phyloP scores from a whole-genome alignment of 2,329 filamentous ascomycete genomes.

The Nigrospora osmanthi region DNA sequence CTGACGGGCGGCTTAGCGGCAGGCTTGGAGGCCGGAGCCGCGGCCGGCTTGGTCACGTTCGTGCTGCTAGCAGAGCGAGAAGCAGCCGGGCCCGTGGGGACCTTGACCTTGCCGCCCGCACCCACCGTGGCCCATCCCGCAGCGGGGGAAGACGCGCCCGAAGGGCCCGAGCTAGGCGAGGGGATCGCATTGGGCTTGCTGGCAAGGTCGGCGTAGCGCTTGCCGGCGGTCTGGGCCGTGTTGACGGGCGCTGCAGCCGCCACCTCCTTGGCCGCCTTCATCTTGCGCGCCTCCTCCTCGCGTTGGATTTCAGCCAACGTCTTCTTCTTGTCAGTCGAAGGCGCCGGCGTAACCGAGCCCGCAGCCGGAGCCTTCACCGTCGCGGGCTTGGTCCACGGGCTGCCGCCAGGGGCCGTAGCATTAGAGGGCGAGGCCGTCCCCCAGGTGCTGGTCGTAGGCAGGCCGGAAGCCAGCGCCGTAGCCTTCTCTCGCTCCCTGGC shows the following conservation, averaged over 20 bases:
- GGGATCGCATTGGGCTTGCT: conserved; percentile 51
- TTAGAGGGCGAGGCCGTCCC: conserved; percentile 68
- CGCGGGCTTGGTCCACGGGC: conserved; percentile 61
- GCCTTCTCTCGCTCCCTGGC: conserved; percentile 50
- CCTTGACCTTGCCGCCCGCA: conserved; percentile 84
- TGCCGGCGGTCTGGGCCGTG: conserved; percentile 49
- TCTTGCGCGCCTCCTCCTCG: conserved; percentile 87
- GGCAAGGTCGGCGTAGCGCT: conserved; percentile 92
- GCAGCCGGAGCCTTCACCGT: conserved; percentile 31
- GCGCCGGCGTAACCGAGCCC: conserved; percentile 21
- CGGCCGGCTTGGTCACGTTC: conserved; percentile 29
- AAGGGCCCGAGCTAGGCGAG: conserved; percentile 31
- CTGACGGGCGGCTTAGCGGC: conserved; percentile 32
- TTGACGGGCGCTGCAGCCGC: conserved; percentile 33
- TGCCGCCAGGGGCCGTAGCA: conserved; percentile 34
- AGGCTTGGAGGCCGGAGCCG: conserved; percentile 42
- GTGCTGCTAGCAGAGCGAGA: conserved; percentile 35
- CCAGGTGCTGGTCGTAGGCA: conserved; percentile 88
- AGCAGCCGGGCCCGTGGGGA: conserved; percentile 51
- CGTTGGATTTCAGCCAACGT: conserved; percentile 93
- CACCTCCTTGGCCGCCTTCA: conserved; percentile 49
- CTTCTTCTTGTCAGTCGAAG: conserved; percentile 58
- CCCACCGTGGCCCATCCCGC: conserved; percentile 92
- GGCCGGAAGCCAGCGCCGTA: conserved; percentile 59
- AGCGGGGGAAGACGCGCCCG: conserved; percentile 32